Base-by-base conservation (phyloP, 495 filamentous ascomycete species). In the Penicillium waksmanii region DNA sequence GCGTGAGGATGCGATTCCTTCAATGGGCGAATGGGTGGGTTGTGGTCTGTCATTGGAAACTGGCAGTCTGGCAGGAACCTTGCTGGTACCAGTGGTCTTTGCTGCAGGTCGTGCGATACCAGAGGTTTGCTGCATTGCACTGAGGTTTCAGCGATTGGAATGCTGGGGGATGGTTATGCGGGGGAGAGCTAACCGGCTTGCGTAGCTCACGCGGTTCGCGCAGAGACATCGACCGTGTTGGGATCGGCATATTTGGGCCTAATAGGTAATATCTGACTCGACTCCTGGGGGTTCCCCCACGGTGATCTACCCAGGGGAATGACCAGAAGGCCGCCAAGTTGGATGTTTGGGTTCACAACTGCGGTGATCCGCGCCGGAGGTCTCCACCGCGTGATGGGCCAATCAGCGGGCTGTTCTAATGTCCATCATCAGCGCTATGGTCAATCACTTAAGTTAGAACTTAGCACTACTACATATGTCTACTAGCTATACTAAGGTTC, bases 161-260 rank as follows among this genome's bases (percentile, higher is more conserved):
- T 60, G 57, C 56, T 48, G 58, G 53, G 61, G 55, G 48, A 33
- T 44, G 48, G 53, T 55, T 51, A 51, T 58, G 46, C 55, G 42
- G 51, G 38, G 53, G 40, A 48, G 51, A 18, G 70, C 68, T 66
- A 25, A 78, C 76, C 51, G 74, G 69, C 56, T 75, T 70, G 58
- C 74, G 71, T 23, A 70, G 67, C 36, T 78, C 73, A 34, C 74
- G 74, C 19, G 73, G 67, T 42, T 78, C 73, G 42, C 74, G 74
- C 55, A 72, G 63, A 31, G 72, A 74, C 31, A 62, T 50, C 19
- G 74, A 73, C 21, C 77, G 75, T 38, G 74, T 80, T 21, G 77
- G 77, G 53, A 77, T 76, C 36, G 74, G 77, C 77, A 80, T 79
- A 54, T 11, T 68, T 23, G 42, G 15, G n/a, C 42, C 17, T 1